A percentile compares a stretch with the other conserved stretches of the same genome.
Conservation (phyloP, 306 rosid species). For the Styphnolobium japonicum region DNA sequence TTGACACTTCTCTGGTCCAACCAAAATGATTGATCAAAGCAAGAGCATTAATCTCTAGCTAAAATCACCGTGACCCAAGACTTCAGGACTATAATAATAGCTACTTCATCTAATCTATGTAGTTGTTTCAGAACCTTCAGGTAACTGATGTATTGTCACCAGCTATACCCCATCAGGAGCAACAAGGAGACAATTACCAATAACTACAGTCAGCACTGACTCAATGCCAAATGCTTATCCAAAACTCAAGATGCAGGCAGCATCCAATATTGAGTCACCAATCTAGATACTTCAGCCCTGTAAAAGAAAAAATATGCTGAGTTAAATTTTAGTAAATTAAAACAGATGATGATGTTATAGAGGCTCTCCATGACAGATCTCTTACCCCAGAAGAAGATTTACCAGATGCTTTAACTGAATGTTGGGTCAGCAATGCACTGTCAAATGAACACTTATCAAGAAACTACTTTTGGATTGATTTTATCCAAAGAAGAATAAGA, state of each 20-base stretch:
- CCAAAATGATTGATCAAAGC: slow-evolving; percentile 36
- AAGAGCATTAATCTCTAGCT: slow-evolving; percentile 35
- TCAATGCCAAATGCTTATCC: slow-evolving; percentile 43
- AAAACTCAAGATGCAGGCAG: slow-evolving; percentile 51
- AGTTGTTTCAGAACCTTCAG: slow-evolving; percentile 48
- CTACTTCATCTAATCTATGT: slow-evolving; percentile 54
- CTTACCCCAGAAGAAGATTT: slow-evolving; percentile 64
- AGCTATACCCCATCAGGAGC: slow-evolving; percentile 55
- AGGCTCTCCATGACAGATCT: not conserved
- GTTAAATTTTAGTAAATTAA: not conserved
- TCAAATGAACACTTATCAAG: slow-evolving; percentile 24
- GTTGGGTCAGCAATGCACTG: slow-evolving; percentile 81
- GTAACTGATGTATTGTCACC: slow-evolving; percentile 31
- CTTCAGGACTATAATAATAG: slow-evolving; percentile 34
- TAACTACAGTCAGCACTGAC: slow-evolving; percentile 44
- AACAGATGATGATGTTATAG: not conserved
- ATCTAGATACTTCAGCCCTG: slow-evolving; percentile 57
- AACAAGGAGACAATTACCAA: slow-evolving; percentile 34
- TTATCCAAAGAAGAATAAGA: not conserved
- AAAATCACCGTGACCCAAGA: slow-evolving; percentile 41
- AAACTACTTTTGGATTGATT: not conserved
- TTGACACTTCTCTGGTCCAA: slow-evolving; percentile 44
- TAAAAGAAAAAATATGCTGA: slow-evolving; percentile 14
- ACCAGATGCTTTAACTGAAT: slow-evolving; percentile 52
- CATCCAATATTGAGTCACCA: slow-evolving; percentile 46